A percentile compares a stretch with the other conserved stretches of the same genome.
Evolutionary conservation across 1,284 basidiomycete genomes (phyloP).

Genomic region (Pulveroboletus sp.): DNA sequence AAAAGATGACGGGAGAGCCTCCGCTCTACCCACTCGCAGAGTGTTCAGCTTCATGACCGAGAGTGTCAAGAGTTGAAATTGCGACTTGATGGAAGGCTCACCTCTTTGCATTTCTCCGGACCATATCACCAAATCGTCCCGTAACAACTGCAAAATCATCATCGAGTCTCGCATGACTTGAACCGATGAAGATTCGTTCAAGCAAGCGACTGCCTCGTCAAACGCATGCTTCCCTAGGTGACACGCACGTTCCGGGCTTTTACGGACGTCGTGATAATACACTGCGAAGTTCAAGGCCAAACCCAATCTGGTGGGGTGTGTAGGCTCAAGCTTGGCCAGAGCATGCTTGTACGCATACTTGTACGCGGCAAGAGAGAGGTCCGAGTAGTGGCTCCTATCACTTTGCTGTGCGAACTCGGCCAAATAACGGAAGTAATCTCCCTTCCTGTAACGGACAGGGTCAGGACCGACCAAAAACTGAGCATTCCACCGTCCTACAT

Average conservation of each 20-base stretch:
- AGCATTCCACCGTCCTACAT: conserved; percentile 42
- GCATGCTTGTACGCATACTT: conserved; percentile 69
- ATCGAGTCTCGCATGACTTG: conserved; percentile 60
- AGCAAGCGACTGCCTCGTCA: conserved; percentile 61
- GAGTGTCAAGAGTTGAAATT: conserved; percentile 16
- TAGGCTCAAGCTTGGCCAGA: conserved; percentile 53
- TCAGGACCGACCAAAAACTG: conserved; percentile 11
- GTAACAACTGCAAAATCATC: conserved; percentile 64
- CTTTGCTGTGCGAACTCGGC: conserved; percentile 59
- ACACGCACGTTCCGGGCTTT: conserved; percentile 90
- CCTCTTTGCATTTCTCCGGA: conserved; percentile 54
- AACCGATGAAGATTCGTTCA: conserved; percentile 43
- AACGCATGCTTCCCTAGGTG: conserved; percentile 82
- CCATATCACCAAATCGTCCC: conserved; percentile 68
- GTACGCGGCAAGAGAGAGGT: conserved; percentile 62
- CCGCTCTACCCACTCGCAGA: conserved; percentile 18
- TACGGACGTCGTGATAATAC: conserved; percentile 94
- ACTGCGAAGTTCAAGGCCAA: conserved; percentile 96
- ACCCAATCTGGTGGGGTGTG: conserved; percentile 78
- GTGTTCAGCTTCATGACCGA: conserved; percentile 27
- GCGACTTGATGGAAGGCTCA: conserved; percentile 21
- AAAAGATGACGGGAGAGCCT: no score
- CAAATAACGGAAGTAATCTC: conserved; percentile 71
- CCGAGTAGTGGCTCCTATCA: conserved; percentile 50
- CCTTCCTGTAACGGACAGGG: conserved; percentile 48